phyloP scores from a whole-genome alignment of 192 early-diverging fungal genomes.

The Spizellomyces sp. region DNA sequence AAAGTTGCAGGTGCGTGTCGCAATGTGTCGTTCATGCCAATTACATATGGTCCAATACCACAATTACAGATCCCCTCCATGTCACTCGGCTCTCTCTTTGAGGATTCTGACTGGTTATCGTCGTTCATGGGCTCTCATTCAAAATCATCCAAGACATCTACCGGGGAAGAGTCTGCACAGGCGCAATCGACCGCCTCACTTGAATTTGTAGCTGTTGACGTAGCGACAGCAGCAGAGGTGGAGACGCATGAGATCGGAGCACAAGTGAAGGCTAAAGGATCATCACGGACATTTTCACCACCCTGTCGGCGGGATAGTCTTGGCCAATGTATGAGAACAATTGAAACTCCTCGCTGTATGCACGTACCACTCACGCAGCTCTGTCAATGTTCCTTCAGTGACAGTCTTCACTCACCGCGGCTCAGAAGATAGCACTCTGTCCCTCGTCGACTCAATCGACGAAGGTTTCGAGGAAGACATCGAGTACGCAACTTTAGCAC shows the following conservation, averaged over 20 bases:
- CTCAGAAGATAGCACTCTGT: constrained; percentile 8
- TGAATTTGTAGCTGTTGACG: no score
- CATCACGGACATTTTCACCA: no score
- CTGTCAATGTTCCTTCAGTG: background rate
- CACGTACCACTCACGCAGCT: background rate
- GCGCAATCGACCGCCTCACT: no score
- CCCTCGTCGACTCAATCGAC: constrained; percentile 15
- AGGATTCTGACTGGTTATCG: constrained; percentile 23
- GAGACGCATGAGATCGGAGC: no score
- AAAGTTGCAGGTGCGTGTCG: constrained; percentile 7
- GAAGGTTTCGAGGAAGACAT: constrained; percentile 18
- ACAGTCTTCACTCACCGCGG: background rate
- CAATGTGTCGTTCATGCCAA: background rate
- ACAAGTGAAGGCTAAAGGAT: no score
- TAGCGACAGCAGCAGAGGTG: no score
- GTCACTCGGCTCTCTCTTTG: constrained; percentile 21
- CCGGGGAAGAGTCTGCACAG: no score
- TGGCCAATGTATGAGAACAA: background rate
- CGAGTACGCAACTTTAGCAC: background rate
- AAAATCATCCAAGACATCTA: no score
- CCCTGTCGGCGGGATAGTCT: no score
- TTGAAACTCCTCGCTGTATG: background rate
- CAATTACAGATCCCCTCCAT: constrained; percentile 11
- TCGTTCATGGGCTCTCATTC: constrained; percentile 9
- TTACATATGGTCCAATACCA: background rate